Evolutionary conservation across 805 yeast species (phyloP), one percentile per base, ranked within the genome.

Genomic region (Hanseniaspora valbyensis): DNA sequence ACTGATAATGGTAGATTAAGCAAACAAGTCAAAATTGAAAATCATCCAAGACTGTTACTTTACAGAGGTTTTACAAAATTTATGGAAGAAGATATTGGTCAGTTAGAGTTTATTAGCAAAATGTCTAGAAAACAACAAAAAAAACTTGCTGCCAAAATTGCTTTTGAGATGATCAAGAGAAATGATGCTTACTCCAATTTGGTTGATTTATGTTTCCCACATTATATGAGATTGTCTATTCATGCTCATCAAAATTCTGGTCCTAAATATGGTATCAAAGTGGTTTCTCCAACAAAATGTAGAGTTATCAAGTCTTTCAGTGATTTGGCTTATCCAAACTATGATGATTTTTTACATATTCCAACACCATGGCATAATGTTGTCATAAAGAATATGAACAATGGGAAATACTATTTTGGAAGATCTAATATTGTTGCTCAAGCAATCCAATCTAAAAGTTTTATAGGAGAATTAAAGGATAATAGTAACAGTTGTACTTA

Each of bases 321-420:
- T 25, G 63, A 61, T 22, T 46, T 58, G 25, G 64, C 58, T 16
- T 73, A 72, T 44, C 80, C 77, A 2, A 58, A 58, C 25, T 70
- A 65, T 57, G 77, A 73, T 40, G 81, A 75, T 55, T 64, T 74
- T 55, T 68, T 78, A 52, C 83, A 78, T 59, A 76, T 78, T 52
- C 82, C 83, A 44, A 77, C 82, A 0, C 82, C 83, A 42, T 78
- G 82, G 82, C 83, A 77, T 61, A 78, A 78, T 56, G 66, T 76
- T 48, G 70, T 77, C 13, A 72, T 74, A 24, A 64, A 66, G 45
- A 60, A 72, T 49, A 68, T 66, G 42, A 71, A 69, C 29, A 61
- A 61, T 32, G 59, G 63, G 7, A 54, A 52, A 19, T 61, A 52
- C 51, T 67, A 58, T 52, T 60, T 70, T 54, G 65, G 71, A 4